Conservation (phyloP, 805 yeast genomes). For the Priceomyces castillae region DNA sequence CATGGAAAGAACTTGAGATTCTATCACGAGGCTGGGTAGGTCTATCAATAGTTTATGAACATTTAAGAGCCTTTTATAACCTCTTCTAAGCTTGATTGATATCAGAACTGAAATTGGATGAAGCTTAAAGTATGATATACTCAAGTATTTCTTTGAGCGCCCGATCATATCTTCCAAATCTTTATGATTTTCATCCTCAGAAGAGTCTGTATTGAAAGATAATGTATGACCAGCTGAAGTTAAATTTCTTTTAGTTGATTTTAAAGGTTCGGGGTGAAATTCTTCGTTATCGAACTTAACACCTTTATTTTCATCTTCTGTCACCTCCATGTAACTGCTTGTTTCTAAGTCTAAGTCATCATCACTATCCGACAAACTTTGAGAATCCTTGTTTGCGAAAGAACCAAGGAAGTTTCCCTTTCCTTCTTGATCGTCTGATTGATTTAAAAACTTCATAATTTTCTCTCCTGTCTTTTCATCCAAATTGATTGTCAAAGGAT, state of each 20-base stretch:
- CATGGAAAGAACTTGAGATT: slow-evolving; percentile 29
- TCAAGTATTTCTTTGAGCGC: slow-evolving; percentile 71
- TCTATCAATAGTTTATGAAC: slow-evolving; percentile 34
- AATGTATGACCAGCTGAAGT: slow-evolving; percentile 2
- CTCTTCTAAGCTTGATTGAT: slow-evolving; percentile 34
- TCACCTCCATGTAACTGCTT: background rate
- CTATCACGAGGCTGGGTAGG: slow-evolving; percentile 33
- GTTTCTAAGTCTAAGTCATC: slow-evolving; percentile 5
- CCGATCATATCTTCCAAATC: slow-evolving; percentile 60
- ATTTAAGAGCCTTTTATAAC: slow-evolving; percentile 34
- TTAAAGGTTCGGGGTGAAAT: background rate
- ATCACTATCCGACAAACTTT: slow-evolving; percentile 1
- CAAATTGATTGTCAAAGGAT: slow-evolving; percentile 36
- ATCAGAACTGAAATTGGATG: slow-evolving; percentile 29
- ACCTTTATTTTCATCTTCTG: slow-evolving; percentile 13
- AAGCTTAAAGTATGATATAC: slow-evolving; percentile 54
- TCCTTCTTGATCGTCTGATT: slow-evolving; percentile 19
- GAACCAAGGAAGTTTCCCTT: slow-evolving; percentile 18
- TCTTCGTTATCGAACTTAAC: slow-evolving; percentile 3
- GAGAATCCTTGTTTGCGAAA: background rate
- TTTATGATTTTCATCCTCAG: slow-evolving; percentile 19
- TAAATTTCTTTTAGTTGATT: slow-evolving; percentile 1
- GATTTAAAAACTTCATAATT: slow-evolving; percentile 37
- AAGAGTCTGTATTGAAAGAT: slow-evolving; percentile 3
- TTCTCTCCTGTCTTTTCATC: slow-evolving; percentile 40